Evolutionary conservation across 371 early-diverging fungal species (phyloP).

Genomic region (Mortierella sp.): DNA sequence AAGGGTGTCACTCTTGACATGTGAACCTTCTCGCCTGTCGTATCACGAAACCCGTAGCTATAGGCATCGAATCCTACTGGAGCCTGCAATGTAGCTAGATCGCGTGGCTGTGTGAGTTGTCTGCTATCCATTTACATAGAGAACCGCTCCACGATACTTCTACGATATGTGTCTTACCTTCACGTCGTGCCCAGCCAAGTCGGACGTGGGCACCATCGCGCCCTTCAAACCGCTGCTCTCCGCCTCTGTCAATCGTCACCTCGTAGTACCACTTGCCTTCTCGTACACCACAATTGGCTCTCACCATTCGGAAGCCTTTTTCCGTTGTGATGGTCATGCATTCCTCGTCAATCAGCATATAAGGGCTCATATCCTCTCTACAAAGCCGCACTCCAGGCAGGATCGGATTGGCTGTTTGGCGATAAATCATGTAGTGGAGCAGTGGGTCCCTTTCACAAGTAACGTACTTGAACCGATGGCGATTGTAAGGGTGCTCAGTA

Average conservation of each 20-base stretch:
- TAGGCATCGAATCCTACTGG: conserved; percentile 80
- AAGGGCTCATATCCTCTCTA: conserved; percentile 72
- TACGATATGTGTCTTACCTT: conserved; percentile 57
- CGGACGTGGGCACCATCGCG: conserved; percentile 72
- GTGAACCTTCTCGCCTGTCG: conserved; percentile 73
- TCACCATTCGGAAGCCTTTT: conserved; percentile 76
- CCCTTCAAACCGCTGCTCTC: conserved; percentile 52
- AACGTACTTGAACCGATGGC: conserved; percentile 73
- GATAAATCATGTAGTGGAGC: conserved; percentile 65
- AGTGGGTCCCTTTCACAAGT: conserved; percentile 65
- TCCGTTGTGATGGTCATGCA: conserved; percentile 71
- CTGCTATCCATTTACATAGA: too few relatives aligned
- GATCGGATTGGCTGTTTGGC: conserved; percentile 61
- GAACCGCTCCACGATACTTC: too few relatives aligned
- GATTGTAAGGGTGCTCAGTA: conserved; percentile 57
- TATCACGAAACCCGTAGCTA: conserved; percentile 74
- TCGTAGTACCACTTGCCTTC: conserved; percentile 80
- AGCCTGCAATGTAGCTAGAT: conserved; percentile 68
- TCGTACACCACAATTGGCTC: conserved; percentile 73
- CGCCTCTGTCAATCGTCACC: conserved; percentile 63
- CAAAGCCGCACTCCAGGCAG: conserved; percentile 64
- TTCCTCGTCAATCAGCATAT: conserved; percentile 70
- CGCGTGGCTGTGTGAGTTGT: neutral
- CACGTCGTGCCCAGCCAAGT: conserved; percentile 74
- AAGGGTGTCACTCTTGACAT: conserved; percentile 65